Evolutionary conservation across 2,329 filamentous ascomycete genomes (phyloP).

Genomic region (Fusarium stilboides): DNA sequence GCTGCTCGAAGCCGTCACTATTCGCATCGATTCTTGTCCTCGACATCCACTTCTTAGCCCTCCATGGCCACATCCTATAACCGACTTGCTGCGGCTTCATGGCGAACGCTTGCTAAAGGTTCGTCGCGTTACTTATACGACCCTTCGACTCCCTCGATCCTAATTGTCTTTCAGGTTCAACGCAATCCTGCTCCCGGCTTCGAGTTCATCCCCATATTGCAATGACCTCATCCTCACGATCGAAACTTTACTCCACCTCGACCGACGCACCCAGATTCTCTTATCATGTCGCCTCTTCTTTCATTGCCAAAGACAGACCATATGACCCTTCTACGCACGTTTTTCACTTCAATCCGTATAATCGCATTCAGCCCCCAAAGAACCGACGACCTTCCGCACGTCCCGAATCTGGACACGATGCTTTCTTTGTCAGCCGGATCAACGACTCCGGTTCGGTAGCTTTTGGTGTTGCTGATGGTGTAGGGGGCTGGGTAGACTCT

Average conservation of each 20-base stretch:
- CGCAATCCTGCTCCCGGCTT: constrained; percentile 23
- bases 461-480: constrained; percentile 93
- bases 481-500: constrained; percentile 94
- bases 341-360: constrained; percentile 79
- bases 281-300: constrained; percentile 82
- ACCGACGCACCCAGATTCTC: constrained; percentile 62
- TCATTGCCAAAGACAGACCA: constrained; percentile 78
- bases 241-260: constrained; percentile 48
- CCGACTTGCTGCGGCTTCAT: constrained; percentile 42
- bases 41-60: constrained; percentile 38
- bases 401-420: constrained; percentile 91
- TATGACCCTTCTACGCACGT: constrained; percentile 79
- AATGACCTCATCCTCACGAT: constrained; percentile 39
- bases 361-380: constrained; percentile 67
- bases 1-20: constrained; percentile 6
- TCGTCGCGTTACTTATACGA: constrained; percentile 6
- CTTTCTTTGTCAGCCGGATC: constrained; percentile 92
- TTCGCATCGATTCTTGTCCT: constrained; percentile 25
- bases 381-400: constrained; percentile 60
- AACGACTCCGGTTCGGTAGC: constrained; percentile 80
- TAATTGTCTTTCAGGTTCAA: constrained; percentile 40
- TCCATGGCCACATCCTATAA: constrained; percentile 48
- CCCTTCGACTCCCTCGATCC: neutral
- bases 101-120: constrained; percentile 46
- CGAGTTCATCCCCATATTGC: constrained; percentile 24